Evolutionary conservation across 192 early-diverging fungal genomes (phyloP), one percentile per base, ranked within the genome.

Genomic region (Phycomyces blakesleeanus): DNA sequence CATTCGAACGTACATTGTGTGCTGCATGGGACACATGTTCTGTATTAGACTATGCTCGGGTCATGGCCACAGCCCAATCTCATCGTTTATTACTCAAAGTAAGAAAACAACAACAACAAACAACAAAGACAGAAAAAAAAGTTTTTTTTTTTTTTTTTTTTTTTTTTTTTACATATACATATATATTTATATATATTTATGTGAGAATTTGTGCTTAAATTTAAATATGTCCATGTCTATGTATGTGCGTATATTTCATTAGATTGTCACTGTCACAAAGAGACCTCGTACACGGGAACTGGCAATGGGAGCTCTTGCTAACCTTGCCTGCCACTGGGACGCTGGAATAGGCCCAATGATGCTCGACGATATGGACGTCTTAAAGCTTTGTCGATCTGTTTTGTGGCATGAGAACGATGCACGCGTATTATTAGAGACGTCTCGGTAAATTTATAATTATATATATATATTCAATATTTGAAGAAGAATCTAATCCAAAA

Each of bases 291-390:
- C 70, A 22, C 22, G 65, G 60, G 75, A 76, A 47, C 24, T 76
- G 15, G 60, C 70, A 2, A 51, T 76, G 41, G 75, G 75, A 5
- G 52, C 62, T 7, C 49, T 76, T 1, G 75, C 75, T 3, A 76
- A 76, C 39, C 41, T 76, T 15, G 69, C 75, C 22, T 76, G 61
- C 54, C 66, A 73, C 34, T 59, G 55, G 55, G 74, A 72, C 12
- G 59, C 18, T 15, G 67, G 61, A 14, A 64, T 58, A 29, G 59
- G 65, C 2, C 25, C 64, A 15, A 50, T 55, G 18, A 18, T 76
- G 12, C 12, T 64, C 4, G 55, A 72, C 7, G 71, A 76, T 44
- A 57, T 52, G 41, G 75, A 76, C 56, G 16, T 76, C 0, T 24
- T 63, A 5, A 65, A 42, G 50, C 22, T 75, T 12, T 51, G 72